phyloP scores from a whole-genome alignment of 1,284 basidiomycete genomes.

The Cutaneotrichosporon dermatis region DNA sequence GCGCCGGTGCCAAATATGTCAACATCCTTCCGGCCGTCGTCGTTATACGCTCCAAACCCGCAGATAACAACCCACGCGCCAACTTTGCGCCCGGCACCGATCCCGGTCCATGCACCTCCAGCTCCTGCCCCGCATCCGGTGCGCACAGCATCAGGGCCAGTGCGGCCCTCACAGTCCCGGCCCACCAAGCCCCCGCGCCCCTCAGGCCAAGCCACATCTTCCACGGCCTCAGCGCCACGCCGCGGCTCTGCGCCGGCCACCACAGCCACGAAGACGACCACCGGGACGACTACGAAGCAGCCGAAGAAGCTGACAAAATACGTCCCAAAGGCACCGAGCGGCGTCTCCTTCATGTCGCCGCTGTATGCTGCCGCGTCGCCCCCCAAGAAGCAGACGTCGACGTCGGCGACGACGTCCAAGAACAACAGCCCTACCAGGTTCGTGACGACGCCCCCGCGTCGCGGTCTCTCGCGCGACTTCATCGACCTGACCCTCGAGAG shows the following conservation, averaged over 20 bases:
- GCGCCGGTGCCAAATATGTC: not conserved
- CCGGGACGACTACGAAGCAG: not conserved
- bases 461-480: not conserved
- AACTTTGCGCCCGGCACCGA: not conserved
- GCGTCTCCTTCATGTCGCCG: not conserved
- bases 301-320: constrained; percentile 1
- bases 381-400: not conserved
- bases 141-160: not conserved
- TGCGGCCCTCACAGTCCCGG: not conserved
- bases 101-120: not conserved
- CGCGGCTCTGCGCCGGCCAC: not conserved
- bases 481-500: constrained; percentile 13
- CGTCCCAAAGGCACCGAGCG: not conserved
- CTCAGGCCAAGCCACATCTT: no score
- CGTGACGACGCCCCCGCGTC: not conserved
- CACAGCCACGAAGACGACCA: not conserved
- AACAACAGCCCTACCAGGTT: not conserved
- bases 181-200: no score
- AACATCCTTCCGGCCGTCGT: not conserved
- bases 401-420: not conserved
- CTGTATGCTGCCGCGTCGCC: not conserved
- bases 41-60: not conserved
- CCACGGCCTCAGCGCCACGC: no score
- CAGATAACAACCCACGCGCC: not conserved
- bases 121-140: not conserved